Conservation (phyloP, 352 stramenopile genomes). For the Phytophthora aleatoria region DNA sequence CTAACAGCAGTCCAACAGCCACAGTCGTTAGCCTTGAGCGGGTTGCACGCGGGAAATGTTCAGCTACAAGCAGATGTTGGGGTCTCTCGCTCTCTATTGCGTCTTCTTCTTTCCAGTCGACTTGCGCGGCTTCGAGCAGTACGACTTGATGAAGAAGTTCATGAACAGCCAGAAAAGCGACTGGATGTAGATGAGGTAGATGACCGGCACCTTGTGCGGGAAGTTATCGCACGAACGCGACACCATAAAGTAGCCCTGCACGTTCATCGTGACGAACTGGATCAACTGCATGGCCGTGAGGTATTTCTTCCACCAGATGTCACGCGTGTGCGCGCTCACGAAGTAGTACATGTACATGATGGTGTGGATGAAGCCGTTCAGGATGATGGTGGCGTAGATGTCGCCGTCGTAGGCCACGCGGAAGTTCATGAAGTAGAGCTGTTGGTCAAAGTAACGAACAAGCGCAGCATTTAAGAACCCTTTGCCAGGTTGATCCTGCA, state of each 20-base stretch:
- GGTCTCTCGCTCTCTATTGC: conserved; percentile 38
- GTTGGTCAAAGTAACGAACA: conserved; percentile 2
- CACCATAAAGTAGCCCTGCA: conserved; percentile 75
- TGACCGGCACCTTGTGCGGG: conserved; percentile 73
- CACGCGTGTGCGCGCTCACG: conserved; percentile 95
- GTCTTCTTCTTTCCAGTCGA: conserved; percentile 54
- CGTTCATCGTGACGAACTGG: conserved; percentile 92
- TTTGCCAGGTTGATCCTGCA: not conserved
- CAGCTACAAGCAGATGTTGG: conserved; percentile 5
- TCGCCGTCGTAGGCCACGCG: conserved; percentile 95
- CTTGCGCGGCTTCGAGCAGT: conserved; percentile 74
- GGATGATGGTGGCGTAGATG: conserved; percentile 96
- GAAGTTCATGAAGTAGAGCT: conserved; percentile 96
- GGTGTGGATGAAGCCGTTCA: conserved; percentile 98
- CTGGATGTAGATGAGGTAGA: conserved; percentile 96
- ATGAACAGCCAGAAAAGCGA: conserved; percentile 88
- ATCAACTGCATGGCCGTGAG: conserved; percentile 96
- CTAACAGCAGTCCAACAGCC: conserved; percentile 2
- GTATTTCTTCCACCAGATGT: conserved; percentile 98
- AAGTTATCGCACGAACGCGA: conserved; percentile 90
- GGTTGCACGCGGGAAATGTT: not conserved
- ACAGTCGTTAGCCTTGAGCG: no score
- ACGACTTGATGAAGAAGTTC: conserved; percentile 97
- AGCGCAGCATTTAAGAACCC: conserved; percentile 3
- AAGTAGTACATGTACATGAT: conserved; percentile 99